Base-by-base conservation (phyloP, 768 basidiomycete species). In the Suillus ampliporus region DNA sequence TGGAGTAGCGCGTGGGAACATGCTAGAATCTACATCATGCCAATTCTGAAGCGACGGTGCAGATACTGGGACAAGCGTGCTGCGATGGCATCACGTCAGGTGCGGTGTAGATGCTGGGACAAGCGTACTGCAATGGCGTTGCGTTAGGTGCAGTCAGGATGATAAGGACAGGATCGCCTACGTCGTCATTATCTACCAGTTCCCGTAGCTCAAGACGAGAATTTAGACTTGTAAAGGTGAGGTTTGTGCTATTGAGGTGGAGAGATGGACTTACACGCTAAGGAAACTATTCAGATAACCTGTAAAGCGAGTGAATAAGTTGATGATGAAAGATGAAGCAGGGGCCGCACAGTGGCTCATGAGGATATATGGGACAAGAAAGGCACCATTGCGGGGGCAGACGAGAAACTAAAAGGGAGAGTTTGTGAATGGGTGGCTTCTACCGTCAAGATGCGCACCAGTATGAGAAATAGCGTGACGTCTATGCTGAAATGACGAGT, bases 231-330 rank as follows among this genome's bases (percentile, higher is more conserved):
- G 23, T 56, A 13, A 38, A 26, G 38, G 17, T 56, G 26, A 56
- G 54, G 6, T 6, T 26, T 26, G 26, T 26, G 28, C 23, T 15
- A 19, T 6, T 13, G 34, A 9, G 13, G 11, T 9, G n/a, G 9
- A 26, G 9, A 3, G 1, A 26, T 28, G 21, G 34, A 65, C 77
- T 68, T 63, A 77, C 77, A 77, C 71, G 61, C 77, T 77, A 58
- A 77, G 60, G 58, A 78, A 77, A 23, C 77, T 78, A 50, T 77
- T 78, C 54, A 78, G 69, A 67, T 78, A 78, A 63, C 71, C 77
- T 78, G 38, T 11, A 28, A 61, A 31, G 26, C 17, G 40, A n/a
- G 4, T 13, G 38, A 17, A 19, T 14, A 5, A n/a, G 19, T 44
- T 26, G 15, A 62, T 3, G 8, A 38, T 10, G 43, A 6, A 60